Base-by-base conservation (phyloP, 2,329 filamentous ascomycete species). In the Aspergillus brasiliensis region DNA sequence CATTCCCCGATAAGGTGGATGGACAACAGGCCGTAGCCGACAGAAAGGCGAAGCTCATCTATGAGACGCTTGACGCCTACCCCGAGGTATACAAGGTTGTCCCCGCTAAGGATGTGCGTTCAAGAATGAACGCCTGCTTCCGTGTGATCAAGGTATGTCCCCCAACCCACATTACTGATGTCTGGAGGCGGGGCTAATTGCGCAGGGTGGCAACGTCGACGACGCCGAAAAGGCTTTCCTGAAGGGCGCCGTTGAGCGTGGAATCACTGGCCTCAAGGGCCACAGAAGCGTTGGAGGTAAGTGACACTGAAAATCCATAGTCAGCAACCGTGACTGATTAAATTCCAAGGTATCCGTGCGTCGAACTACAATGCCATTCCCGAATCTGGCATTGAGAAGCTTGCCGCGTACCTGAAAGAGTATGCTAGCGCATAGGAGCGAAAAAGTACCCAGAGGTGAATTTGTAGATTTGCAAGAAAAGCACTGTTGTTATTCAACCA, bases 51-150 rank as follows among this genome's bases (percentile, higher is more conserved):
- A 69, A 84, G 15, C 73, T 90, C 31, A 87, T 98, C 56, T 98
- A 99, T 72, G 81, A 76, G 1, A 87, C 87, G 0, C 82, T 98
- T 7, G 94, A 97, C 67, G 85, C 85, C 47, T 82, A 90, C 68
- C 84, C 90, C 0, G 80, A 87, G 0, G 78, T 89, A n/a, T 98
- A 96, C 79, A 83, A 81, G 55, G 85, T 97, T 31, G 87, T 97
- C 0, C 91, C 92, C 0, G 84, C 90, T 67, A 90, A 90, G 78
- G 80, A 81, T 21, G 89, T 84, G 3, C 89, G 93, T 58, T 96
- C 91, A 68, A 83, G 92, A 57, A 97, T 98, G 90, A 98, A 98
- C 78, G 91, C 98, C 60, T 97, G 92, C 82, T 97, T 97, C 83
- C 83, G 92, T 15, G 84, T 96, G 17, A 81, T 82, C 80, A 71